Evolutionary conservation across 352 stramenopile genomes (phyloP), one percentile per base, ranked within the genome.

Genomic region (Pythium catenulatum): DNA sequence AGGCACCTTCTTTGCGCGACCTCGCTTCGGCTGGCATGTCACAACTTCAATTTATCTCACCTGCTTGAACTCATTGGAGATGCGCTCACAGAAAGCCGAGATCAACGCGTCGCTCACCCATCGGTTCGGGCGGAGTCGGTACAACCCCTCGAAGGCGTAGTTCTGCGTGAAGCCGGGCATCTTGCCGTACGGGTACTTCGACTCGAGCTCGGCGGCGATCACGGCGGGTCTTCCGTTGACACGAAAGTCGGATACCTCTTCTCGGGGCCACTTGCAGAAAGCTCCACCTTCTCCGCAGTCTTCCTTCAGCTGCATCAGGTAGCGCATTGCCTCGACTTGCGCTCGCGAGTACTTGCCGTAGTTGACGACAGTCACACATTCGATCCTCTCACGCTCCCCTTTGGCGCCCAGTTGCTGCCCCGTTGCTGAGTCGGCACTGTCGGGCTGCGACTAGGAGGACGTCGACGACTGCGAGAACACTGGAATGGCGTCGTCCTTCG

Each of bases 21-120:
- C 25, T 7, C 21, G 5, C 37, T 54, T 73, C 2, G 14, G 5
- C 54, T 54, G 21, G 19, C 63, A 27, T 37, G 63, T 54, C 25
- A 73, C 8, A 54, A 50, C 14, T 15, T 8, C 6, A 17, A 73
- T 7, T 9, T 25, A 73, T 2, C 6, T 73, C 25, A 37, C 63
- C 9, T 73, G 36, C 36, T 6, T 19, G 37, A 34, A 73, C 14
- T 73, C 63, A 36, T 2, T 14, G 19, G 4, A 37, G 25, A 73
- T 27, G 4, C 25, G 36, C 39, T 76, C 43, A 23, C 69, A 78
- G 21, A 78, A 78, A 9, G 69, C 46, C 2, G 48, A 32, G 34
- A 78, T 48, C 19, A 78, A 30, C 7, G 46, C 50, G 19, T 66
- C 69, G 46, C 34, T 78, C 13, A 78, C 17, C 69, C 69, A 78